phyloP scores from a whole-genome alignment of 352 stramenopile species.

The Pythium coloratum region DNA sequence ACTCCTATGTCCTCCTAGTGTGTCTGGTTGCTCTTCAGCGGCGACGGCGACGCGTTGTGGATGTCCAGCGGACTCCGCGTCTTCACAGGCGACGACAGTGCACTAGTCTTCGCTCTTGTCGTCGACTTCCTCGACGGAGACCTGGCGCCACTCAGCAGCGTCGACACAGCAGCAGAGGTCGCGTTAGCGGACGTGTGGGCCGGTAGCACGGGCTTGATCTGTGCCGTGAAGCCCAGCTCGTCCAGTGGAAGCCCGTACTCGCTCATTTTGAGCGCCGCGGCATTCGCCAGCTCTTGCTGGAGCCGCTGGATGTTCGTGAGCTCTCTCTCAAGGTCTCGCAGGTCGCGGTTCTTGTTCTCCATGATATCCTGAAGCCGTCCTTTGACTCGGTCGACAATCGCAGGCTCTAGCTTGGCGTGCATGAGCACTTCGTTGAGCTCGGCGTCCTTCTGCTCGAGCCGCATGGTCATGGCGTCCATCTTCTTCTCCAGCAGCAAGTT shows the following conservation, averaged over 20 bases:
- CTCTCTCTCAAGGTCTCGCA: constrained; percentile 84
- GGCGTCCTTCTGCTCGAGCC: constrained; percentile 90
- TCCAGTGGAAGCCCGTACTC: constrained; percentile 90
- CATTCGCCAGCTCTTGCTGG: constrained; percentile 81
- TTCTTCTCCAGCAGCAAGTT: constrained; percentile 96
- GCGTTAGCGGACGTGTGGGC: constrained; percentile 11
- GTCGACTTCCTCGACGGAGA: neutral
- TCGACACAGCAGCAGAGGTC: constrained; percentile 8
- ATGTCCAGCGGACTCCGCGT: constrained; percentile 22
- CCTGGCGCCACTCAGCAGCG: neutral
- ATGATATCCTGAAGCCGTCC: constrained; percentile 89
- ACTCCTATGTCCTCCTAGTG: constrained; percentile 17
- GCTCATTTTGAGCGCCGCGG: constrained; percentile 85
- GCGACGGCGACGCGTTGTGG: constrained; percentile 14
- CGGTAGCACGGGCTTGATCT: constrained; percentile 22
- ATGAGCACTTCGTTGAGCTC: constrained; percentile 92
- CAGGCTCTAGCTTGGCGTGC: constrained; percentile 89
- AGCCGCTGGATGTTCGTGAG: constrained; percentile 66
- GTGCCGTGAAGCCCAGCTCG: constrained; percentile 78
- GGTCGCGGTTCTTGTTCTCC: constrained; percentile 80
- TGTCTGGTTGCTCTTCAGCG: constrained; percentile 31
- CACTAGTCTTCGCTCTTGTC: constrained; percentile 8
- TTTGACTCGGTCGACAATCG: constrained; percentile 83
- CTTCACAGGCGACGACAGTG: constrained; percentile 12
- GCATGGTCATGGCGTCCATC: constrained; percentile 77